Evolutionary conservation across 2,329 filamentous ascomycete species (phyloP).

Genomic region (Thelonectria rubi): DNA sequence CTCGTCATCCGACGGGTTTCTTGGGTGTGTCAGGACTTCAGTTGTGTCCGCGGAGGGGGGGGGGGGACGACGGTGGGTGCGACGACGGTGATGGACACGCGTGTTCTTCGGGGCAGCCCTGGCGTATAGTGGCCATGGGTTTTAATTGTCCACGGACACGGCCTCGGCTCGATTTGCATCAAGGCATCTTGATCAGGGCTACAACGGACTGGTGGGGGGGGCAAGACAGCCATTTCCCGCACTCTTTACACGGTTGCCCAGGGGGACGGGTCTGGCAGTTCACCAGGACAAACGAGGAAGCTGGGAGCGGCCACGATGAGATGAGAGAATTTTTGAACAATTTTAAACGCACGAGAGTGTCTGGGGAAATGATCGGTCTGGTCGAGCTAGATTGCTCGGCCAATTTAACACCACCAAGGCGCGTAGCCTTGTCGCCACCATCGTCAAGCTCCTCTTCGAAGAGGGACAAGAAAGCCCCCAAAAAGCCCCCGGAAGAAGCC

Average conservation of each 20-base stretch:
- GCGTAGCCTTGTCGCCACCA: conserved; percentile 5
- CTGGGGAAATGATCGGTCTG: neutral
- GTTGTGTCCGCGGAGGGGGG: too few relatives aligned
- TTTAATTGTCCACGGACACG: neutral
- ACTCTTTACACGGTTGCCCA: conserved; percentile 17
- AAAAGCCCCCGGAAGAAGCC: neutral
- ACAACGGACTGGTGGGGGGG: neutral
- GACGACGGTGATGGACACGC: conserved; percentile 2
- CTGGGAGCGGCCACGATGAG: neutral
- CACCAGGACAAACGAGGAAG: neutral
- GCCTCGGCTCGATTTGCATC: neutral
- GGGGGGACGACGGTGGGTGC: conserved; percentile 3
- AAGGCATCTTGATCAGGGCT: conserved; percentile 1
- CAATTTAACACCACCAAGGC: neutral
- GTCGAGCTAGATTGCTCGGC: neutral
- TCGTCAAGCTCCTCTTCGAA: neutral
- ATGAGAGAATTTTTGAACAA: conserved; percentile 2
- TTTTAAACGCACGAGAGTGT: neutral
- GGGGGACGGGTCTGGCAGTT: conserved; percentile 17
- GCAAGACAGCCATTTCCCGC: conserved; percentile 4
- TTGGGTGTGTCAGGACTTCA: conserved; percentile 16
- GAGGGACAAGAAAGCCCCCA: conserved; percentile 3
- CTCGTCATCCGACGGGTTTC: conserved; percentile 14
- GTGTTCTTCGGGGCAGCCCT: neutral
- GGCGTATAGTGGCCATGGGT: neutral